phyloP scores from a whole-genome alignment of 192 early-diverging fungal genomes.

The Pilaira anomala region DNA sequence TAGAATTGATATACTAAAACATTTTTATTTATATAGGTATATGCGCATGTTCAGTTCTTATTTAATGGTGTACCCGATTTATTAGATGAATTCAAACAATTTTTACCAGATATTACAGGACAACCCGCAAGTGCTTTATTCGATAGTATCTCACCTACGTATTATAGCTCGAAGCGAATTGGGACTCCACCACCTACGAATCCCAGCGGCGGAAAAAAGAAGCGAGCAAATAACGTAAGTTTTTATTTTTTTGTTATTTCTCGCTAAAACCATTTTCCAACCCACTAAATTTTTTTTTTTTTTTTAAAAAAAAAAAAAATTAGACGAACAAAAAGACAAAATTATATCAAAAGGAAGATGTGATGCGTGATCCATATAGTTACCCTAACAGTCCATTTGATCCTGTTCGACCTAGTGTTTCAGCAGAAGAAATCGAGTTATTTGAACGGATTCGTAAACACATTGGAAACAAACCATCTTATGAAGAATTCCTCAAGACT shows the following conservation, averaged over 20 bases:
- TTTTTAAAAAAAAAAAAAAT: background rate
- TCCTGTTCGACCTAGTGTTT: slow-evolving; percentile 35
- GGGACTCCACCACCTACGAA: background rate
- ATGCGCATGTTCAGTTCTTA: slow-evolving; percentile 87
- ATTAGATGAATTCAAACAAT: slow-evolving; percentile 97
- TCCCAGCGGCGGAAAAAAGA: slow-evolving; percentile 27
- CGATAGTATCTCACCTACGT: background rate
- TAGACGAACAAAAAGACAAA: slow-evolving; percentile 19
- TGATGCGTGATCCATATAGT: slow-evolving; percentile 7
- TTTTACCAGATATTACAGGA: slow-evolving; percentile 86
- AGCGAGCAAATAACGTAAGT: slow-evolving; percentile 20
- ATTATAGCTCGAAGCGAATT: background rate
- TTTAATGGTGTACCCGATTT: slow-evolving; percentile 87
- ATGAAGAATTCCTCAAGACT: slow-evolving; percentile 95
- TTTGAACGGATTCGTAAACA: slow-evolving; percentile 89
- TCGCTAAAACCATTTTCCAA: no score
- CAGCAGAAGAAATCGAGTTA: slow-evolving; percentile 85
- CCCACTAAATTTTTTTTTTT: no score
- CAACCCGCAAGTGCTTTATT: slow-evolving; percentile 34
- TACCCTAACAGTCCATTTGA: slow-evolving; percentile 22
- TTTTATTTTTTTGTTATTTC: background rate
- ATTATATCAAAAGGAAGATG: slow-evolving; percentile 13
- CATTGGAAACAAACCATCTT: slow-evolving; percentile 84
- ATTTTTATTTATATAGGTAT: slow-evolving; percentile 58
- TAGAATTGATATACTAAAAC: background rate